phyloP scores from a whole-genome alignment of 805 yeast species.

The Starmerella riodocensis region DNA sequence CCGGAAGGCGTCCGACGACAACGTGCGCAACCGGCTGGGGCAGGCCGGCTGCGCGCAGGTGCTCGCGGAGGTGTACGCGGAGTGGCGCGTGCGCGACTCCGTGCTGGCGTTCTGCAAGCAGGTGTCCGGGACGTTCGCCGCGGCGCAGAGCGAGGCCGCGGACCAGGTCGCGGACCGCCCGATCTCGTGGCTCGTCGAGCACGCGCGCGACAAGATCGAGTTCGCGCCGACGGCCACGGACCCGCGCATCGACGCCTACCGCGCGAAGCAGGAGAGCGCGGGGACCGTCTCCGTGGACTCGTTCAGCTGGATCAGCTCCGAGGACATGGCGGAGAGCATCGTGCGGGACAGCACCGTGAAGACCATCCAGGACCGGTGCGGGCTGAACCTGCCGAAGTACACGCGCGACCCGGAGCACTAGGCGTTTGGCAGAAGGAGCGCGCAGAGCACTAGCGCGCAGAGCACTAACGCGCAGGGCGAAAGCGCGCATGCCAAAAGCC shows the following conservation, averaged over 20 bases:
- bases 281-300: conserved; percentile 1
- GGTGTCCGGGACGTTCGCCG: conserved; percentile 7
- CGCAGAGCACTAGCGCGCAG: too few species aligned
- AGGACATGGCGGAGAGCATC: conserved; percentile 14
- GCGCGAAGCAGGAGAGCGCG: conserved; percentile 19
- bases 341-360: conserved; percentile 17
- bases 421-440: too few species aligned
- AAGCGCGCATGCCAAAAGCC: too few species aligned
- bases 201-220: conserved; percentile 18
- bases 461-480: too few species aligned
- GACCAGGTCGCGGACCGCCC: conserved; percentile 3
- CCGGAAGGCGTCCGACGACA: conserved; percentile 25
- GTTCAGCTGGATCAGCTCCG: conserved; percentile 16
- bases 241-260: conserved; percentile 22
- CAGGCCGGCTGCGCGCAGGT: conserved; percentile 19
- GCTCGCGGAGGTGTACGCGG: conserved; percentile 12
- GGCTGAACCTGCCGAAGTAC: conserved; percentile 7
- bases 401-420: too few species aligned
- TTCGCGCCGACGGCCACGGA: conserved; percentile 18
- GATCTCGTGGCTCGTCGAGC: conserved; percentile 16
- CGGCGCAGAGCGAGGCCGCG: conserved; percentile 3
- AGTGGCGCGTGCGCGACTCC: conserved; percentile 19
- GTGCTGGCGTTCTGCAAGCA: conserved; percentile 16
- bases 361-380: conserved; percentile 13
- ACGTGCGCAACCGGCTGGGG: conserved; percentile 22